Evolutionary conservation across 2,329 filamentous ascomycete species (phyloP).

Genomic region (Cladosporium sphaerospermum): DNA sequence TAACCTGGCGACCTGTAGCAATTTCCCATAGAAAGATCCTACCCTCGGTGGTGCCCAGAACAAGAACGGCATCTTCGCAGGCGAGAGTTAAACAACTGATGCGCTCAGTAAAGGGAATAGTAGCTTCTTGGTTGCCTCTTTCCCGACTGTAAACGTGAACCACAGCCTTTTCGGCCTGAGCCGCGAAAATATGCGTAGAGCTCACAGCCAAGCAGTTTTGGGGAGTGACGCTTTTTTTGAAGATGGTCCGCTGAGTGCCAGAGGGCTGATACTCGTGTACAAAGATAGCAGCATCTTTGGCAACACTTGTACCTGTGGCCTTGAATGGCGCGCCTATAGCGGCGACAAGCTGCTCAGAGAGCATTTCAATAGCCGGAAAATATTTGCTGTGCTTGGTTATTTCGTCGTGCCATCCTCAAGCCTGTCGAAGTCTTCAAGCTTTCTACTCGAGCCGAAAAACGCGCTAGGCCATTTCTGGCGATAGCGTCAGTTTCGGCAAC

Average conservation of each 20-base stretch:
- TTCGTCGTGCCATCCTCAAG: neutral
- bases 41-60: slow-evolving; percentile 78
- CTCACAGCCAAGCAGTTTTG: slow-evolving; percentile 74
- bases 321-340: slow-evolving; percentile 40
- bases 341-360: slow-evolving; percentile 46
- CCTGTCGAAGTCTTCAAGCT: neutral
- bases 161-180: slow-evolving; percentile 84
- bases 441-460: neutral
- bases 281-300: slow-evolving; percentile 82
- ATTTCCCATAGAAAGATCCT: slow-evolving; percentile 92
- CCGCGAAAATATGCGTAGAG: slow-evolving; percentile 79
- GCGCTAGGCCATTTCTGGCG: neutral
- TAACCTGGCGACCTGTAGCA: slow-evolving; percentile 64
- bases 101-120: slow-evolving; percentile 80
- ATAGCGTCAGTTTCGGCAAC: neutral
- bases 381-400: neutral
- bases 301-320: slow-evolving; percentile 42
- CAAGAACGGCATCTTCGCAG: slow-evolving; percentile 60
- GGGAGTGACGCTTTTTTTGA: slow-evolving; percentile 88
- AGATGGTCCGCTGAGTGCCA: slow-evolving; percentile 65
- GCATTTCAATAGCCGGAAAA: slow-evolving; percentile 31
- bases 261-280: slow-evolving; percentile 74
- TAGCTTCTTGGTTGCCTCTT: slow-evolving; percentile 79
- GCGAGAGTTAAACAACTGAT: slow-evolving; percentile 72
- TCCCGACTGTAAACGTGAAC: slow-evolving; percentile 85